Evolutionary conservation across 2,329 filamentous ascomycete genomes (phyloP), one percentile per base, ranked within the genome.

Genomic region (Escovopsis weberi): DNA sequence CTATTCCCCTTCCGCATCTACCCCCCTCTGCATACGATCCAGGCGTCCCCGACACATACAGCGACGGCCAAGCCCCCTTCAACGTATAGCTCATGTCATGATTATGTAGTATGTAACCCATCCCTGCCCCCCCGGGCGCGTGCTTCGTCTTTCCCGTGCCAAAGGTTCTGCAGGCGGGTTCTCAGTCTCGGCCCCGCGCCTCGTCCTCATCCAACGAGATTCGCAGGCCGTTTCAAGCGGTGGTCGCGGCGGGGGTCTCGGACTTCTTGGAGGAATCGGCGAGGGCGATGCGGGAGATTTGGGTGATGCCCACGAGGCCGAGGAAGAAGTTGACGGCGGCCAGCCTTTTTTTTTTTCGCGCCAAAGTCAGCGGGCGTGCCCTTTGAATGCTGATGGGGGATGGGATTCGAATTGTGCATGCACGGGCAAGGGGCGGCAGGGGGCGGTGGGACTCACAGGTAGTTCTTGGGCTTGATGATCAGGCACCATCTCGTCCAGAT

Each of bases 401-500:
- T 15, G 15, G 15, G 15, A 15, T 15, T 15, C 15, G 2, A 15
- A 15, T 15, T 41, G 39, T 26, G 5, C 35, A 6, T 18, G 10
- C 35, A n/a, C 18, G 8, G 12, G 18, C n/a, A 15, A 28, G 18
- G 33, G 4, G 33, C 6, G 18, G 4, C 34, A 4, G 11, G 33
- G 18, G 15, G 30, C 12, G 11, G 39, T 18, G 35, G 11, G 3
- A 67, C 79, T 39, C 68, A 86, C 81, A 95, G 82, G 57, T 87
- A 68, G 72, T 98, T 98, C 66, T 79, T 80, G 45, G 91, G 91
- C 65, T 80, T 87, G 67, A 98, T 98, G 63, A 98, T 83, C 60
- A 96, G 74, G 73, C 91, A 98, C 91, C 91, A 98, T 52, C 91
- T 78, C 38, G 91, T 98, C 91, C 91, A 98, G 74, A 98, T 98